Percentiles rank a stretch among this genome's conserved stretches.
Evolutionary conservation across 495 filamentous ascomycete genomes (phyloP).

Genomic region (Jackrogersella multiformis): DNA sequence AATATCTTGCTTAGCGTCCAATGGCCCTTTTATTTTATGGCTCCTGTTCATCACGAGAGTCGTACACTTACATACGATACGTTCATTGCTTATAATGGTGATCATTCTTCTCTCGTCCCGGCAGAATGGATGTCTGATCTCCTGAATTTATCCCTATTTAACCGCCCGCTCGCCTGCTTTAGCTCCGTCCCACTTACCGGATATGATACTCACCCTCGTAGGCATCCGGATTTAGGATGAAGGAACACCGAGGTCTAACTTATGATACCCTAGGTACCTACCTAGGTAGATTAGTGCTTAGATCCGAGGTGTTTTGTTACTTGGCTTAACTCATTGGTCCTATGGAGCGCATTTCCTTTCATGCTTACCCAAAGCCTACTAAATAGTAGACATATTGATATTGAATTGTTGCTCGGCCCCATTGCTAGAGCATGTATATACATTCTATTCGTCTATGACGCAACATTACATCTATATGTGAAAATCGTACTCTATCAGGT

Average conservation of each 20-base stretch:
- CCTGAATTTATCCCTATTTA: constrained; percentile 60
- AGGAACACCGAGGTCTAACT: not conserved
- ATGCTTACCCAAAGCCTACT: no score
- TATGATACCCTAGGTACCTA: not conserved
- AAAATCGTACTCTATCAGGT: not conserved
- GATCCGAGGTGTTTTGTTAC: no score
- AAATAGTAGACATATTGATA: not conserved
- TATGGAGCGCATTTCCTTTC: no score
- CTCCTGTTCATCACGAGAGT: constrained; percentile 21
- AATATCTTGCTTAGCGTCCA: not conserved
- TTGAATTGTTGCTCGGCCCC: not conserved
- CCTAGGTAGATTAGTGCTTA: no score
- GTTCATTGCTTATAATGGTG: not conserved
- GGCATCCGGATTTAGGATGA: not conserved
- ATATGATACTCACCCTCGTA: constrained; percentile 1
- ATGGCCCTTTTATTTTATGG: not conserved
- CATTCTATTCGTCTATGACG: not conserved
- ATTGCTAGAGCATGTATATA: not conserved
- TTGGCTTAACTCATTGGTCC: no score
- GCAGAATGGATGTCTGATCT: constrained; percentile 41
- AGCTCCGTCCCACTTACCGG: constrained; percentile 23
- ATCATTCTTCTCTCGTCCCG: constrained; percentile 28
- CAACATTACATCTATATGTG: not conserved
- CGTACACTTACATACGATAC: constrained; percentile 4
- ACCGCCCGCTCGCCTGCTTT: constrained; percentile 43